phyloP scores from a whole-genome alignment of 306 rosid genomes.

The Fragaria vesca region DNA sequence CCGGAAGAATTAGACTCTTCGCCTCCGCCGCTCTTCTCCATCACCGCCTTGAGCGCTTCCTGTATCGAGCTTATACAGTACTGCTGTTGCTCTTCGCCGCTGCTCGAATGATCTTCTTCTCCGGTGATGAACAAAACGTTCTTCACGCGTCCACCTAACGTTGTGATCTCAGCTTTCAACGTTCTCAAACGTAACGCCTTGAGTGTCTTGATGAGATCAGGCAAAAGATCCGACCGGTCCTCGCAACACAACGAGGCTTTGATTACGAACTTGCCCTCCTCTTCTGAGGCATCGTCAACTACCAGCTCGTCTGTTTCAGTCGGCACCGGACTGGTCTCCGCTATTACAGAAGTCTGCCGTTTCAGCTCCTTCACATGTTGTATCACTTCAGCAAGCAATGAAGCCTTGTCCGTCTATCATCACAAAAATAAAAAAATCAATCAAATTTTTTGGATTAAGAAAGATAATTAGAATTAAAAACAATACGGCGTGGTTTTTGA shows the following conservation, averaged over 20 bases:
- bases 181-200: slow-evolving; percentile 63
- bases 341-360: slow-evolving; percentile 69
- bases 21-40: slow-evolving; percentile 65
- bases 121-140: slow-evolving; percentile 72
- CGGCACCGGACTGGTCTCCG: slow-evolving; percentile 70
- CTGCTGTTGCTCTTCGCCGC: slow-evolving; percentile 32
- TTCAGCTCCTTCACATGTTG: slow-evolving; percentile 87
- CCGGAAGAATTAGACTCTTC: slow-evolving; percentile 52
- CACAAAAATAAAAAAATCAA: neutral
- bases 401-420: slow-evolving; percentile 82
- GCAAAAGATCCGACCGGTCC: slow-evolving; percentile 77
- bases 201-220: slow-evolving; percentile 72
- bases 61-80: slow-evolving; percentile 68
- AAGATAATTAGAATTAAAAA: neutral
- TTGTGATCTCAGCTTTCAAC: slow-evolving; percentile 77
- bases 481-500: slow-evolving; percentile 6
- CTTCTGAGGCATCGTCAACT: slow-evolving; percentile 59
- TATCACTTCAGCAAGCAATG: slow-evolving; percentile 80
- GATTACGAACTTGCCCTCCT: slow-evolving; percentile 70
- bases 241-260: slow-evolving; percentile 88
- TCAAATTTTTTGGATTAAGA: too few relatives aligned
- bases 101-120: slow-evolving; percentile 45
- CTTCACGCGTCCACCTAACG: slow-evolving; percentile 75
- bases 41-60: slow-evolving; percentile 79
- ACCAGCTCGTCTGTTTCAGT: slow-evolving; percentile 71